phyloP scores from a whole-genome alignment of 352 stramenopile species.

The Phytophthora parvispora region DNA sequence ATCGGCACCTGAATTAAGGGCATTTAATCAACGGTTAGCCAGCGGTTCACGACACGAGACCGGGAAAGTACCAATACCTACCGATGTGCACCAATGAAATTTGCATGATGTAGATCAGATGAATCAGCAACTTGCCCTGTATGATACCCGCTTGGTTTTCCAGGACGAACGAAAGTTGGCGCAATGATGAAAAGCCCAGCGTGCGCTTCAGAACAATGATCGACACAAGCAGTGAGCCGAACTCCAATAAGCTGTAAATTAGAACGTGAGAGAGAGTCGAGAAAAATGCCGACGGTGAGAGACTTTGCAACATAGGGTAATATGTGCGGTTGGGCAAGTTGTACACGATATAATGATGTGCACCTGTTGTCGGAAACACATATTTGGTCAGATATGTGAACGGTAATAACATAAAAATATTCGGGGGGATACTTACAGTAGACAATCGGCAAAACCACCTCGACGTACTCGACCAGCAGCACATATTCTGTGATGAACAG shows the following conservation, averaged over 20 bases:
- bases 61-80: not conserved
- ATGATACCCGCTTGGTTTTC: slow-evolving; percentile 9
- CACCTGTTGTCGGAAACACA: not conserved
- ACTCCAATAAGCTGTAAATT: slow-evolving; percentile 1
- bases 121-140: slow-evolving; percentile 22
- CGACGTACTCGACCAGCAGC: slow-evolving; percentile 39
- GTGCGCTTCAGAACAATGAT: slow-evolving; percentile 2
- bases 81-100: slow-evolving; percentile 1
- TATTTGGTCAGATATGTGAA: not conserved
- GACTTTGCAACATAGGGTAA: not conserved
- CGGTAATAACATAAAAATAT: not conserved
- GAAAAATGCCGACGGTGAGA: not conserved
- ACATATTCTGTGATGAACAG: slow-evolving; percentile 44
- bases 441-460: slow-evolving; percentile 40
- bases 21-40: too few species aligned
- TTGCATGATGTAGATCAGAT: not conserved
- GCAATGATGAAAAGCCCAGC: slow-evolving; percentile 14
- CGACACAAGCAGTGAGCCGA: not conserved
- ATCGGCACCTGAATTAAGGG: not conserved
- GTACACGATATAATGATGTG: not conserved
- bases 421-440: slow-evolving; percentile 22
- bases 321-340: not conserved
- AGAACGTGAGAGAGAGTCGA: not conserved
- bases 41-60: too few species aligned
- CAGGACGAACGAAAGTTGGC: slow-evolving; percentile 29